Percentiles rank a stretch among this genome's conserved stretches.
Evolutionary conservation across 768 basidiomycete genomes (phyloP).

Genomic region (Ramaria rubella): DNA sequence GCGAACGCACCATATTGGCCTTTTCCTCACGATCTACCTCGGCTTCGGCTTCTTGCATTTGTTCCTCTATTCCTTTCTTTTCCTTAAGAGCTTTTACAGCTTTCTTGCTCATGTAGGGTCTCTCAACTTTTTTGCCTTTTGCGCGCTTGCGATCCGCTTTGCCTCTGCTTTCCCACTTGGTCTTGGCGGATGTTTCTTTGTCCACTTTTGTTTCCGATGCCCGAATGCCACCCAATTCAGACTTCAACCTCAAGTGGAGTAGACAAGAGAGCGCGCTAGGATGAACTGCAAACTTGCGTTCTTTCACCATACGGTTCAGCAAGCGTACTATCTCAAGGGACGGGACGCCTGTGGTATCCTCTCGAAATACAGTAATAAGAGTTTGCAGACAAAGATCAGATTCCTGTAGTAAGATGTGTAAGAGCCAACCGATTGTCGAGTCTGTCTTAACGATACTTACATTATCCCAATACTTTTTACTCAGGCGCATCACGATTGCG

Average conservation of each 20-base stretch:
- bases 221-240: conserved; percentile 68
- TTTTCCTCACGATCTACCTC: conserved; percentile 91
- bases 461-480: conserved; percentile 83
- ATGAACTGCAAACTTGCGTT: conserved; percentile 82
- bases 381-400: conserved; percentile 82
- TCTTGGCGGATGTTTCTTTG: conserved; percentile 33
- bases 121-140: conserved; percentile 53
- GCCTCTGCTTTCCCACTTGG: conserved; percentile 37
- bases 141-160: conserved; percentile 34
- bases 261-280: conserved; percentile 84
- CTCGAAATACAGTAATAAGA: conserved; percentile 73
- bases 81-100: conserved; percentile 80
- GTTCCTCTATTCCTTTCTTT: conserved; percentile 81
- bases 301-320: conserved; percentile 93
- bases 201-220: conserved; percentile 67
- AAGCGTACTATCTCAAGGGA: conserved; percentile 88
- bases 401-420: conserved; percentile 39
- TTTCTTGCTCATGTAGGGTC: conserved; percentile 88
- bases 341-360: conserved; percentile 70
- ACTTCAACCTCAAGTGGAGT: conserved; percentile 77
- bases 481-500: conserved; percentile 74
- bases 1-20: conserved; percentile 59
- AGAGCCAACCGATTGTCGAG: background rate
- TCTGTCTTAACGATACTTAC: conserved; percentile 39
- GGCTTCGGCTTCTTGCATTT: conserved; percentile 90